phyloP scores from a whole-genome alignment of 1,284 basidiomycete genomes.

The Trichosporon asahii region DNA sequence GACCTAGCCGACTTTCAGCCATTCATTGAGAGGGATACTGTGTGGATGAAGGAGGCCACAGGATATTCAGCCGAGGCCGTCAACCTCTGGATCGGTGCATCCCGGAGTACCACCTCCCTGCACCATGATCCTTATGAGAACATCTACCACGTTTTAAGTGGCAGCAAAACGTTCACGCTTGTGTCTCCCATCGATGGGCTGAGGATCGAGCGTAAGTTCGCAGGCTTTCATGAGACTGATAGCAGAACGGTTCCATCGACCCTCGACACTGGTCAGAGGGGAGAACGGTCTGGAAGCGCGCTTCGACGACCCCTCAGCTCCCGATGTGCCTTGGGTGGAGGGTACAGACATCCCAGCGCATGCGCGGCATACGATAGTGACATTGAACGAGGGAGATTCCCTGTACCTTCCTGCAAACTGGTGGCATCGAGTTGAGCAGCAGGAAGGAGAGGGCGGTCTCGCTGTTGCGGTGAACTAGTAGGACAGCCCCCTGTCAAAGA shows the following conservation, averaged over 20 bases:
- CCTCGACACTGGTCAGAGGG: constrained; percentile 36
- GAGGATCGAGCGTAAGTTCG: constrained; percentile 65
- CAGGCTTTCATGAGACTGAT: constrained; percentile 40
- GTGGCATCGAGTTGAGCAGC: constrained; percentile 83
- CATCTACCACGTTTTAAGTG: constrained; percentile 78
- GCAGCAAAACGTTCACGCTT: constrained; percentile 77
- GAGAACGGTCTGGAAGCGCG: constrained; percentile 19
- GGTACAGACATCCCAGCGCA: constrained; percentile 57
- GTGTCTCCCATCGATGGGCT: constrained; percentile 82
- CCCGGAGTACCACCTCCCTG: constrained; percentile 70
- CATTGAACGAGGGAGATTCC: constrained; percentile 67
- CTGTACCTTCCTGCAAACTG: constrained; percentile 85
- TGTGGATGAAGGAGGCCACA: constrained; percentile 71
- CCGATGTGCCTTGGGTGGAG: constrained; percentile 63
- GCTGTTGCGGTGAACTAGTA: constrained; percentile 81
- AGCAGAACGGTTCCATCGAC: constrained; percentile 38
- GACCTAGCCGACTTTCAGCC: constrained; percentile 63
- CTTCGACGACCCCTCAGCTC: constrained; percentile 54
- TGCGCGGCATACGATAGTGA: constrained; percentile 57
- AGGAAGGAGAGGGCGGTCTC: constrained; percentile 49
- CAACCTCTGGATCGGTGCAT: constrained; percentile 84
- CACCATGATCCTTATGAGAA: constrained; percentile 83
- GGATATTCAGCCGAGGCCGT: constrained; percentile 74
- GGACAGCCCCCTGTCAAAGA: constrained; percentile 54
- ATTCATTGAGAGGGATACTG: constrained; percentile 64